Evolutionary conservation across 345 rosid species (phyloP), one percentile per base, ranked within the genome.

Genomic region (Hibiscus tridactylites): DNA sequence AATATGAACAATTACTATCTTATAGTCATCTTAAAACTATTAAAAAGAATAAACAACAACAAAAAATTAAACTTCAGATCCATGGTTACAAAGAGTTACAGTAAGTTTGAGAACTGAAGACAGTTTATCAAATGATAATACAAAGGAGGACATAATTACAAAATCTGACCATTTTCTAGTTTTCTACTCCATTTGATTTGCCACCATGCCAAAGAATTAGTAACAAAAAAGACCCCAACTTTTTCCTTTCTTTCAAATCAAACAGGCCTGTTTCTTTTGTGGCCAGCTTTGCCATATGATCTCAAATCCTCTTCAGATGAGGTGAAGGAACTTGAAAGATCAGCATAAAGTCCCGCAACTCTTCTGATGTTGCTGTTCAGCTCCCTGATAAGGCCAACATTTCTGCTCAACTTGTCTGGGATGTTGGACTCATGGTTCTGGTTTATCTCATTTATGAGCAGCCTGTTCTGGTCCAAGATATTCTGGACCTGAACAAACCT

Each of bases 331-430:
- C 58, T 81, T 15, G 97, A 91, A 57, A 91, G 95, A 83, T 83
- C 94, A 47, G 85, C 78, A 68, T 91, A 91, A 53, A 91, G 86
- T 75, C 82, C 83, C 66, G 84, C 95, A 12, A 88, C 92, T 73
- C 84, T 87, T 74, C 91, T 89, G 39, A 91, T 84, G 76, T 91
- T 89, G 81, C 79, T 84, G 88, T 91, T 91, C 75, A 91, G 91
- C 83, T 91, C 97, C 73, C 84, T 83, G 50, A 91, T 91, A 71
- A 91, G 77, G 76, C 90, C 88, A 54, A 89, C 87, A 81, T 89
- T 89, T 81, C 88, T 79, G 79, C 80, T 81, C 44, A 91, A 80
- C 70, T 86, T 86, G 79, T 88, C 92, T 15, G 91, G 95, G 75
- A 84, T 78, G 60, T 84, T 85, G 66, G 95, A 89, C 70, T 91